Conservation (phyloP, 257 asterid species). For the Solanum stenotomum region DNA sequence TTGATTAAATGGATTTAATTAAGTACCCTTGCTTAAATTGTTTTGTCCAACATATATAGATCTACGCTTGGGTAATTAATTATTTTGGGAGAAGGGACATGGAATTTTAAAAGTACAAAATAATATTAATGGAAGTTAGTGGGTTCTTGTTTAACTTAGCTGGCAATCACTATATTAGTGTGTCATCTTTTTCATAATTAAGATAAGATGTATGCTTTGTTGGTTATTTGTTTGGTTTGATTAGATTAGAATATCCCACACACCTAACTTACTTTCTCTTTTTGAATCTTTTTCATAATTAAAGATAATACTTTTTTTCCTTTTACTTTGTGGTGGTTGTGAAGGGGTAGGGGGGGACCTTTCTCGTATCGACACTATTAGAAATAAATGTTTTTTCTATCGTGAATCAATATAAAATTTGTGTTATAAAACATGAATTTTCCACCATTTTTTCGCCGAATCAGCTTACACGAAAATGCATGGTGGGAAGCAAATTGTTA, state of each 20-base stretch:
- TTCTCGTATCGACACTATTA: neutral
- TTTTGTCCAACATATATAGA: neutral
- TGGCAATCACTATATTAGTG: conserved; percentile 42
- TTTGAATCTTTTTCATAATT: neutral
- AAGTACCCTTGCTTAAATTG: neutral
- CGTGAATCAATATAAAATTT: no score
- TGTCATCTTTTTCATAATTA: neutral
- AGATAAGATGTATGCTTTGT: conserved; percentile 4
- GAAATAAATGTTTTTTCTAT: no score
- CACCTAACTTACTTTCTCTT: neutral
- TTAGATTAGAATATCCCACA: neutral
- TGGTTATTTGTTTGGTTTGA: conserved; percentile 7
- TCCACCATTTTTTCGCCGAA: rapidly evolving
- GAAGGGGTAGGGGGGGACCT: neutral
- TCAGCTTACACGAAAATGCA: neutral
- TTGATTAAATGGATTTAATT: neutral
- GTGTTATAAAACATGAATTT: no score
- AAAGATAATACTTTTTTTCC: neutral
- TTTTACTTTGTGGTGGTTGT: neutral
- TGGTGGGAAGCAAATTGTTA: neutral
- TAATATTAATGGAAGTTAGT: conserved; percentile 15
- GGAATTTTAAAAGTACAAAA: neutral
- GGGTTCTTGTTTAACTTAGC: conserved; percentile 30
- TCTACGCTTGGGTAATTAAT: neutral
- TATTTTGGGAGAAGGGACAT: neutral